Evolutionary conservation across 2,329 filamentous ascomycete genomes (phyloP), one percentile per base, ranked within the genome.

Genomic region (Didymella lethalis): DNA sequence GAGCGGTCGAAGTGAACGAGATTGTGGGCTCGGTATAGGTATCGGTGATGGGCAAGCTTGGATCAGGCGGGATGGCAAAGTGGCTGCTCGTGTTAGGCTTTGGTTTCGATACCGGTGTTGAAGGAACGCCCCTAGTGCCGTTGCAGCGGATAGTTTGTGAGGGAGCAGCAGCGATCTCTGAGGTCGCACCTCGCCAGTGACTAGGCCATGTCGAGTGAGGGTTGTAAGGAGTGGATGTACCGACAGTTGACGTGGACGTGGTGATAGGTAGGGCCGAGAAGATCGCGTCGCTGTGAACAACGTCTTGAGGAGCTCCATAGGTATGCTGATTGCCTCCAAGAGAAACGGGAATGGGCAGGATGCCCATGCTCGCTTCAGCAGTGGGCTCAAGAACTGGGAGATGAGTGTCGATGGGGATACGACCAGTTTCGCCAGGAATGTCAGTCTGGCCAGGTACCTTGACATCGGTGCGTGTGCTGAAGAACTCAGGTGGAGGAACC

Each of bases 401-500:
- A 4, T 14, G 31, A 32, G 31, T 32, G 31, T 32, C 31, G 31
- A 32, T 12, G 4, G 31, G 31, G 12, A 32, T 32, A 7, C 28
- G 7, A 29, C 28, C 29, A 23, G 23, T 23, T 23, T 48, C 28
- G 7, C 1, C 16, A 10, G 41, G 47, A 14, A 46, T 16, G 1
- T 29, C 18, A 11, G 52, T 44, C 2, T 29, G 6, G 6, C 31
- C 46, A 18, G 53, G 46, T 31, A 38, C 5, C 5, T 4, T 28
- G 10, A 38, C 23, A 5, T 44, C 48, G 6, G 44, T 1, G 6
- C 29, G 44, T 11, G 44, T 36, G 29, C 44, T 52, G 40, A 49
- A 49, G 14, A 14, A 49, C 40, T 50, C 56, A 4, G 49, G 31
- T 1, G 50, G 56, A 2, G 50, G 49, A 3, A 48, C 14, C 16